Base-by-base conservation (phyloP, 2,329 filamentous ascomycete genomes). In the Aspergillus fischeri region DNA sequence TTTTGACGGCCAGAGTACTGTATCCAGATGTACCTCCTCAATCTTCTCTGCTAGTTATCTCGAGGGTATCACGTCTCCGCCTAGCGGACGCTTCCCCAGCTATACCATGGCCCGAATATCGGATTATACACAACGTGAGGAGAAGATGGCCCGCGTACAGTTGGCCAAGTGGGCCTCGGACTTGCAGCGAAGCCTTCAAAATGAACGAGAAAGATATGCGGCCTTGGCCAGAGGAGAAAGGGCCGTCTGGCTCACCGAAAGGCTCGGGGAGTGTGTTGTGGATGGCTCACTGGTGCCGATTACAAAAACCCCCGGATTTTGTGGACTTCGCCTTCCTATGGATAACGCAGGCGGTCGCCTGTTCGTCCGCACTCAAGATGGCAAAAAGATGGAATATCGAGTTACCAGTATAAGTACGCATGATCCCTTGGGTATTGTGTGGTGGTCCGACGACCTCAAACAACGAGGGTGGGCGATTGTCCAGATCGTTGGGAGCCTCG, bases 91-190 rank as follows among this genome's bases (percentile, higher is more conserved):
- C 57, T 62, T 76, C 53, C 71, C 77, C 56, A 81, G 80, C n/a
- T 84, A 85, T 63, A 80, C 85, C 4, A 76, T 90, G 51, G 83
- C 86, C 5, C 79, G 85, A 55, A 78, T 88, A 54, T 77, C 82
- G 42, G 83, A 85, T 63, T 78, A 85, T 67, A 82, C 81, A 3
- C 81, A 83, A 57, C 78, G 80, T 20, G 84, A 88, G 66, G 84
- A 88, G 63, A 79, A 78, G 6, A 74, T 86, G 45, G 84, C 85
- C 11, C 85, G 88, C 62, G 80, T 93, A n/a, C 82, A 87, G 6
- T 80, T 95, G 20, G 89, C 87, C 1, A 89, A 88, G 67, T 96
- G 91, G 91, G 91, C 91, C 0, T 83, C 86, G 7, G 89, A 94
- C 65, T 79, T 96, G 0, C 90, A 95, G 69, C 84, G 85, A 55